Evolutionary conservation across 148 eudicot genomes (phyloP).

Genomic region (Heliamphora exappendiculata): DNA sequence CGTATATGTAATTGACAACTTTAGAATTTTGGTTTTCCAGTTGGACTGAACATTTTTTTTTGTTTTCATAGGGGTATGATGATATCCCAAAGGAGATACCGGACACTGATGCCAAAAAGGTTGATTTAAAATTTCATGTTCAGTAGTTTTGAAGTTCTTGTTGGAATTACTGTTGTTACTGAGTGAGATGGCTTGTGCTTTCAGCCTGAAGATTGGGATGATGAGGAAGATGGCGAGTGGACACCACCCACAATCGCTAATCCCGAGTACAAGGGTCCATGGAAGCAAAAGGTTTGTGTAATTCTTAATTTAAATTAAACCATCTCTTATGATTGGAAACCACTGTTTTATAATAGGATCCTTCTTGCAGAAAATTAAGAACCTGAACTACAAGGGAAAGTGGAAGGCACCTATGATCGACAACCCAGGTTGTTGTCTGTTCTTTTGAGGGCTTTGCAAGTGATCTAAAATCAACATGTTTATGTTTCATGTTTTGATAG

Average conservation of each 20-base stretch:
- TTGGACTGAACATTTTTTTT: neutral
- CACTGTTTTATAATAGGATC: neutral
- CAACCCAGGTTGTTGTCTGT: conserved; percentile 66
- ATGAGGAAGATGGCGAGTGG: conserved; percentile 99
- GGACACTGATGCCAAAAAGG: conserved; percentile 95
- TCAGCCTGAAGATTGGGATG: conserved; percentile 99
- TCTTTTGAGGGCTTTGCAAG: conserved; percentile 1
- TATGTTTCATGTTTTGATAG: neutral
- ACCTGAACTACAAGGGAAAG: conserved; percentile 92
- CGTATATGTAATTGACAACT: neutral
- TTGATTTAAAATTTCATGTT: conserved; percentile 16
- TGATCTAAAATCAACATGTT: neutral
- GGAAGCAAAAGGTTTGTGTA: conserved; percentile 74
- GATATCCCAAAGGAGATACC: conserved; percentile 88
- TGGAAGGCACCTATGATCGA: conserved; percentile 98
- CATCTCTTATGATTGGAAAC: neutral
- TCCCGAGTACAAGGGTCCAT: conserved; percentile 98
- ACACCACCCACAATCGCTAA: conserved; percentile 83
- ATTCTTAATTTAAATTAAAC: neutral
- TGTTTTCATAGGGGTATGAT: conserved; percentile 64
- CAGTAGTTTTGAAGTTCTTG: neutral
- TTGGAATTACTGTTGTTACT: conserved; percentile 6
- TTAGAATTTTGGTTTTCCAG: neutral
- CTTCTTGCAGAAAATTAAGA: conserved; percentile 80
- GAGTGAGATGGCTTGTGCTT: conserved; percentile 13